Conservation (phyloP, 805 yeast genomes). For the Nakazawaea molendinolei region DNA sequence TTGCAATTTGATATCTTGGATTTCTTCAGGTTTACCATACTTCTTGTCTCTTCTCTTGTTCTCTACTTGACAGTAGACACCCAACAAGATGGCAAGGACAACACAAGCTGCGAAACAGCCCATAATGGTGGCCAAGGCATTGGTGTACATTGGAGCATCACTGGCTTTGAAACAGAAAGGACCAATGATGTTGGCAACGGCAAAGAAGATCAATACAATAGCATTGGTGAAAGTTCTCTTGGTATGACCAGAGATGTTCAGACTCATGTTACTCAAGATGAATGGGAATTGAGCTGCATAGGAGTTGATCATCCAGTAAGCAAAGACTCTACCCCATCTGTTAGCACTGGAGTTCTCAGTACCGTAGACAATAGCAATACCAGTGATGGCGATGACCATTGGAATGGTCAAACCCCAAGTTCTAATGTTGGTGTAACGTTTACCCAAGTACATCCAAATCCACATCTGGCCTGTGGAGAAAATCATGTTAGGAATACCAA, state of each 20-base stretch:
- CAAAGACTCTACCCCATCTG: slow-evolving; percentile 24
- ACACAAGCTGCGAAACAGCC: slow-evolving; percentile 33
- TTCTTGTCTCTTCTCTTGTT: slow-evolving; percentile 34
- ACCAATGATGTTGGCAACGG: slow-evolving; percentile 49
- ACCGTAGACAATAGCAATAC: slow-evolving; percentile 20
- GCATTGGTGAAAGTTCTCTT: slow-evolving; percentile 42
- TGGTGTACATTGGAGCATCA: slow-evolving; percentile 38
- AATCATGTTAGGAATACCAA: slow-evolving; percentile 15
- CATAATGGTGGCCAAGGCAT: slow-evolving; percentile 32
- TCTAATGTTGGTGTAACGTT: slow-evolving; percentile 16
- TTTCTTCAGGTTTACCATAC: slow-evolving; percentile 20
- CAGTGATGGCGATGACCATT: slow-evolving; percentile 19
- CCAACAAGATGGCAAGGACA: slow-evolving; percentile 22
- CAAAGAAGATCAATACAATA: slow-evolving; percentile 35
- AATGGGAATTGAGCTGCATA: slow-evolving; percentile 23
- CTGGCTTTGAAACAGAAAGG: slow-evolving; percentile 39
- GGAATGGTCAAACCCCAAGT: slow-evolving; percentile 19
- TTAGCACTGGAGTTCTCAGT: slow-evolving; percentile 18
- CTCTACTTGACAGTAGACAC: slow-evolving; percentile 25
- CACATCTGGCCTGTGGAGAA: slow-evolving; percentile 16
- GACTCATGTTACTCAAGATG: slow-evolving; percentile 20
- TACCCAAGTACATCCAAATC: slow-evolving; percentile 13
- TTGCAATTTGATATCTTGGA: slow-evolving; percentile 20
- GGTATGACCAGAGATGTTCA: slow-evolving; percentile 44
- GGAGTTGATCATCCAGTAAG: slow-evolving; percentile 26